Conservation (phyloP, 179 eudicot genomes). For the Nepenthes alata region DNA sequence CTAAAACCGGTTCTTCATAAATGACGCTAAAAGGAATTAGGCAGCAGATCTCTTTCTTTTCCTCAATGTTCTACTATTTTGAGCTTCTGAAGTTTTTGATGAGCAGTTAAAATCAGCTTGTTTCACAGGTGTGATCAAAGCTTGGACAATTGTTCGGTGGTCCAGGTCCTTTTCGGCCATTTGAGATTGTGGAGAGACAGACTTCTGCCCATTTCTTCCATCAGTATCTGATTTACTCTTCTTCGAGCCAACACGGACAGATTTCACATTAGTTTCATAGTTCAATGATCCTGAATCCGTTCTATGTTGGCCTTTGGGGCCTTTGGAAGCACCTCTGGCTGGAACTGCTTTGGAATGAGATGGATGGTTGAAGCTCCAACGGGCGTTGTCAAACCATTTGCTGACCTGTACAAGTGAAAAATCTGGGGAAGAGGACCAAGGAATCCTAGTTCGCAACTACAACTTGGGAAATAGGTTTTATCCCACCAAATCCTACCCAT, state of each 20-base stretch:
- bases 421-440: neutral
- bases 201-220: constrained; percentile 7
- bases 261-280: neutral
- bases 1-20: too few relatives aligned
- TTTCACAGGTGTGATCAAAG: constrained; percentile 3
- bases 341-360: constrained; percentile 23
- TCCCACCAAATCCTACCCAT: too few relatives aligned
- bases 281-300: neutral
- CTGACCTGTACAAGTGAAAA: constrained; percentile 29
- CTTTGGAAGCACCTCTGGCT: constrained; percentile 15
- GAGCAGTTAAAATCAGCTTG: constrained; percentile 9
- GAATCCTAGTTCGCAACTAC: neutral
- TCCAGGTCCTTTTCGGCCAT: constrained; percentile 18
- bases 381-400: constrained; percentile 91
- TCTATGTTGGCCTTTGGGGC: constrained; percentile 1
- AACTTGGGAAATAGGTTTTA: neutral
- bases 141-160: constrained; percentile 8
- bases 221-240: constrained; percentile 5
- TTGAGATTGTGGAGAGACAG: constrained; percentile 17
- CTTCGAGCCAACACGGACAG: constrained; percentile 1
- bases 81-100: constrained; percentile 10
- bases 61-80: constrained; percentile 15
- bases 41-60: constrained; percentile 19
- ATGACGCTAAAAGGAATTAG: neutral
- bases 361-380: constrained; percentile 65